These are phyloP conservation scores for Suillus lakei DNA, from an alignment of 768 basidiomycete genomes.

Conservation along the genomic window DNA sequence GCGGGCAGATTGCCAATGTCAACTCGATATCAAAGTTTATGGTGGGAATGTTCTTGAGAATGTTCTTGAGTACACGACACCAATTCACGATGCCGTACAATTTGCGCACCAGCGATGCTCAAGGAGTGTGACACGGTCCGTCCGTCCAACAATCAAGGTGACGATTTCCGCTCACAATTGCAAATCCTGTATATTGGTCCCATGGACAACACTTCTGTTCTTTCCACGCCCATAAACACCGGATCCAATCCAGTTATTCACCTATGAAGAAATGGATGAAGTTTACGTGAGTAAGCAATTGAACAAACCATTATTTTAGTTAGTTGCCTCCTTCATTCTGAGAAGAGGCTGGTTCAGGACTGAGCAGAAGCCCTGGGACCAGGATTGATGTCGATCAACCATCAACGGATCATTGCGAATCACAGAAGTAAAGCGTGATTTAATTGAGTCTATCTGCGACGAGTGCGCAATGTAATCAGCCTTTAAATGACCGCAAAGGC, in stretches of 20 bases:
- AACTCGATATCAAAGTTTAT: neutral
- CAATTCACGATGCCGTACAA: neutral
- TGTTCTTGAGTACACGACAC: neutral
- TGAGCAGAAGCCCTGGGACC: neutral
- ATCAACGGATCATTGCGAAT: conserved; percentile 6
- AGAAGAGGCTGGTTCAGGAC: neutral
- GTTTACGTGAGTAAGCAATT: neutral
- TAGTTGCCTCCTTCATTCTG: neutral
- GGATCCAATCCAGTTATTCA: neutral
- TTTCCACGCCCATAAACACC: neutral
- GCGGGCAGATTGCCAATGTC: neutral
- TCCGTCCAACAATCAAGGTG: neutral
- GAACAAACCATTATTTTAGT: neutral
- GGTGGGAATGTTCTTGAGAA: neutral
- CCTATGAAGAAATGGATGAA: neutral
- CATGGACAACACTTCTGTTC: neutral
- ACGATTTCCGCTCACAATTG: neutral
- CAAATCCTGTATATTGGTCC: neutral
- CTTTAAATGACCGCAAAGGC: conserved; percentile 1
- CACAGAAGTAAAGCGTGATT: neutral
- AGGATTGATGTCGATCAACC: conserved; percentile 2
- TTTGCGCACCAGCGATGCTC: neutral
- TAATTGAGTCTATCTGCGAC: neutral
- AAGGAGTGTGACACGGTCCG: neutral
- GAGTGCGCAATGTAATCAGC: neutral